Evolutionary conservation across 2,329 filamentous ascomycete species (phyloP).

Genomic region (Exserohilum turcica): DNA sequence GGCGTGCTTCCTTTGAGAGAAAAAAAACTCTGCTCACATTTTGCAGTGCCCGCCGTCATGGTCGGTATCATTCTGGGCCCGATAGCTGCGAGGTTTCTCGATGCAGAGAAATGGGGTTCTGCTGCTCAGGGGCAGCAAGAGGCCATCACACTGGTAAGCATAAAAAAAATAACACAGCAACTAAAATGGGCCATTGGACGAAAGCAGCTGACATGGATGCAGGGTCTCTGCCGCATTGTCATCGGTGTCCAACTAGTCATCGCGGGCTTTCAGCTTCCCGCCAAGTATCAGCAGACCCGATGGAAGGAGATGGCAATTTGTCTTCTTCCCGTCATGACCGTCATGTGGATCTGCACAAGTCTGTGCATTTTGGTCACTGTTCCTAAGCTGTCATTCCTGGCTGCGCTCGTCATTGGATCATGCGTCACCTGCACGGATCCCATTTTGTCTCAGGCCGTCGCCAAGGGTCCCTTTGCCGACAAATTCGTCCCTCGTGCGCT

Average conservation of each 20-base stretch:
- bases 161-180: background rate
- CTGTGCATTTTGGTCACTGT: conserved; percentile 61
- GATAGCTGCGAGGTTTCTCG: conserved; percentile 59
- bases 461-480: conserved; percentile 67
- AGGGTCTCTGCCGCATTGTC: conserved; percentile 62
- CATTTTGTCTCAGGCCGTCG: conserved; percentile 65
- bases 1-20: background rate
- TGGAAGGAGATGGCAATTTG: conserved; percentile 62
- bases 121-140: conserved; percentile 41
- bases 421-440: conserved; percentile 68
- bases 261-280: conserved; percentile 65
- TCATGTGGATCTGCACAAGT: conserved; percentile 66
- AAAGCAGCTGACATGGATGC: background rate
- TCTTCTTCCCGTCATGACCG: conserved; percentile 64
- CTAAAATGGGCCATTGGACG: background rate
- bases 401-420: conserved; percentile 62
- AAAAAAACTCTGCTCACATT: conserved; percentile 1
- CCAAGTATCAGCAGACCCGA: conserved; percentile 57
- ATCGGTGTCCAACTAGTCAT: conserved; percentile 68
- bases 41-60: conserved; percentile 51
- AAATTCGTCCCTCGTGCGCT: conserved; percentile 64
- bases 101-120: conserved; percentile 49
- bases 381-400: conserved; percentile 57
- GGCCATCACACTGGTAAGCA: conserved; percentile 50
- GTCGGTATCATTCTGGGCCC: conserved; percentile 62